phyloP scores from a whole-genome alignment of 768 basidiomycete genomes.

The Boletus rufocinnamomeus region DNA sequence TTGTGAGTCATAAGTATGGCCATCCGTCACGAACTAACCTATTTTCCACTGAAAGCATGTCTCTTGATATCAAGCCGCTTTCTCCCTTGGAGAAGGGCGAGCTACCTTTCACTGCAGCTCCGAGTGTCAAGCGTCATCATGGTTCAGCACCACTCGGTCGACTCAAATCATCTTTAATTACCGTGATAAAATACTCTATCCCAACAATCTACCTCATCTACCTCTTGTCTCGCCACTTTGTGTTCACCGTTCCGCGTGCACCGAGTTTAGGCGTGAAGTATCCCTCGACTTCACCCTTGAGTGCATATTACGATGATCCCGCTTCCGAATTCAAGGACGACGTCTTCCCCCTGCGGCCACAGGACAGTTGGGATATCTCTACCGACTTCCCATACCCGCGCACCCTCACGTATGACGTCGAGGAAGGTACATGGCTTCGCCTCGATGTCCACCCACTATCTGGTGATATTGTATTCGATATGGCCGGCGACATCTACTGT shows the following conservation, averaged over 20 bases:
- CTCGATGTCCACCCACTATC: conserved; percentile 70
- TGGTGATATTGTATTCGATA: conserved; percentile 74
- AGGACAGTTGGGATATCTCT: conserved; percentile 67
- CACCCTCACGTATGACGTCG: conserved; percentile 64
- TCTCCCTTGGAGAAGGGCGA: conserved; percentile 22
- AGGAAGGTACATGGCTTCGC: conserved; percentile 75
- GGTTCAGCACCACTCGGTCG: conserved; percentile 1
- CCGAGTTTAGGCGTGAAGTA: background rate
- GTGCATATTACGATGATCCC: conserved; percentile 32
- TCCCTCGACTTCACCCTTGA: conserved; percentile 6
- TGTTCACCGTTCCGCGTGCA: background rate
- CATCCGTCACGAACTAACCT: background rate
- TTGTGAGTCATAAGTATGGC: background rate
- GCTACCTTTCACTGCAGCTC: conserved; percentile 16
- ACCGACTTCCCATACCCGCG: conserved; percentile 73
- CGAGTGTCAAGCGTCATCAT: background rate
- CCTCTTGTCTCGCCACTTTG: conserved; percentile 15
- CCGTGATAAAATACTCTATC: conserved; percentile 20
- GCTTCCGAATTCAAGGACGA: conserved; percentile 51
- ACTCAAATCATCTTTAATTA: conserved; percentile 4
- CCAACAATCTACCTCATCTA: conserved; percentile 25
- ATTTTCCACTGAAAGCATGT: conserved; percentile 8
- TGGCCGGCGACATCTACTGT: conserved; percentile 75
- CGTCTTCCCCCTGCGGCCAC: conserved; percentile 62
- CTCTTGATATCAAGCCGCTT: conserved; percentile 13